A percentile compares a stretch with the other conserved stretches of the same genome.
These are phyloP conservation scores for Calonectria naviculata DNA, from an alignment of 2,329 filamentous ascomycete species.

Conservation along the genomic window DNA sequence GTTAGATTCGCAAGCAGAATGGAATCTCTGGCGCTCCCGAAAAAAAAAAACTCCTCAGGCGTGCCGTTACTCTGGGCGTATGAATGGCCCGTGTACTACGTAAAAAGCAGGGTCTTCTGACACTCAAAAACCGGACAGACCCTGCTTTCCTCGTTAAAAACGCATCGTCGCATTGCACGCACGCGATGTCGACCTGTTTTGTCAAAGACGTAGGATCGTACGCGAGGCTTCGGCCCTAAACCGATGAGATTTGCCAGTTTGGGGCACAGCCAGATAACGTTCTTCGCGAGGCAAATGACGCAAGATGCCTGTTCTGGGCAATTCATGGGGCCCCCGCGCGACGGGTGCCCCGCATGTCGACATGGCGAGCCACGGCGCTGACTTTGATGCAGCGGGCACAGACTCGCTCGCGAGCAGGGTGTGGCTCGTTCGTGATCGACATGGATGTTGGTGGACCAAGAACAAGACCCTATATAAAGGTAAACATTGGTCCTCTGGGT, in stretches of 20 bases:
- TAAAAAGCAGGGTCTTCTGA: not conserved
- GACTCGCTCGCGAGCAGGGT: not conserved
- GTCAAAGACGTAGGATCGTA: not conserved
- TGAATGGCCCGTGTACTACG: not conserved
- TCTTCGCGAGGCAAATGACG: constrained; percentile 36
- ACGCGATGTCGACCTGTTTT: not conserved
- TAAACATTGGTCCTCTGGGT: not conserved
- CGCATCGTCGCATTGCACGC: not conserved
- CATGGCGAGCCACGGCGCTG: not conserved
- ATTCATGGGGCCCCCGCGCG: constrained; percentile 21
- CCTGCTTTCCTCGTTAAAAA: not conserved
- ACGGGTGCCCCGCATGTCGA: constrained; percentile 23
- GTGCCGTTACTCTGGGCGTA: not conserved
- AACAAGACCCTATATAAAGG: constrained; percentile 9
- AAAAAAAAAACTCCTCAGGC: not conserved
- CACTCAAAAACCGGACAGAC: not conserved
- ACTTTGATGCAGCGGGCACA: constrained; percentile 10
- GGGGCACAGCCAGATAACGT: constrained; percentile 31
- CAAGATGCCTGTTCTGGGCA: constrained; percentile 17
- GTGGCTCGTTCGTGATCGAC: constrained; percentile 12
- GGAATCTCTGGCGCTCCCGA: too few species aligned
- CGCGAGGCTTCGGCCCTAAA: constrained; percentile 12
- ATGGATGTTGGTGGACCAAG: constrained; percentile 4
- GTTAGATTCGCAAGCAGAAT: not conserved
- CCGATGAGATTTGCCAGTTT: constrained; percentile 32